Conservation (phyloP, 2,329 filamentous ascomycete genomes). For the Hymenoscyphus linearis region DNA sequence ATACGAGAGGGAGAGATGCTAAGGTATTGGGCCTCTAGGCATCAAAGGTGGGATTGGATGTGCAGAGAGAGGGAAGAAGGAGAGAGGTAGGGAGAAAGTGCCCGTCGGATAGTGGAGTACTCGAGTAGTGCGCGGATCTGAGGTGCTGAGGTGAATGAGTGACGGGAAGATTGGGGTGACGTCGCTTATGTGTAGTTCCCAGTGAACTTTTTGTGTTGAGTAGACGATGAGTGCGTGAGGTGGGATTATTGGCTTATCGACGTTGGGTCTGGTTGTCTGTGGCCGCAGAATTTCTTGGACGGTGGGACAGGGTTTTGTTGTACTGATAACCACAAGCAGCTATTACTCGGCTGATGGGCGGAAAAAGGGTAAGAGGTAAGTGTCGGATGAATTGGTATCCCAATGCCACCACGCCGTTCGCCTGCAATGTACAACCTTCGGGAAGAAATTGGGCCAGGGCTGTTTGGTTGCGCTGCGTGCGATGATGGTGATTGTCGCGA, state of each 20-base stretch:
- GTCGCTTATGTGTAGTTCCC: background rate
- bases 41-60: constrained; percentile 58
- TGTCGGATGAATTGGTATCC: constrained; percentile 7
- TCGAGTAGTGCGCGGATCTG: background rate
- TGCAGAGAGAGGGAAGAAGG: constrained; percentile 19
- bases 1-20: background rate
- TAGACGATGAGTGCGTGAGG: constrained; percentile 19
- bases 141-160: background rate
- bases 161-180: background rate
- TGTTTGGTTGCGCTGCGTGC: background rate
- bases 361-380: background rate
- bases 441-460: background rate
- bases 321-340: constrained; percentile 8
- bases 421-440: constrained; percentile 7
- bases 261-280: background rate
- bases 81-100: constrained; percentile 10
- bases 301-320: constrained; percentile 16
- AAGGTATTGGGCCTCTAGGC: background rate
- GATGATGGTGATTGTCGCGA: background rate
- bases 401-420: background rate
- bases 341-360: constrained; percentile 3
- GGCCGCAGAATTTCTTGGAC: background rate
- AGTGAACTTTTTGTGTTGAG: constrained; percentile 5
- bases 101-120: background rate
- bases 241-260: constrained; percentile 24